Percentiles rank a stretch among this genome's conserved stretches.
Conservation (phyloP, 1,139 yeast genomes). For the Lodderomyces theae region DNA sequence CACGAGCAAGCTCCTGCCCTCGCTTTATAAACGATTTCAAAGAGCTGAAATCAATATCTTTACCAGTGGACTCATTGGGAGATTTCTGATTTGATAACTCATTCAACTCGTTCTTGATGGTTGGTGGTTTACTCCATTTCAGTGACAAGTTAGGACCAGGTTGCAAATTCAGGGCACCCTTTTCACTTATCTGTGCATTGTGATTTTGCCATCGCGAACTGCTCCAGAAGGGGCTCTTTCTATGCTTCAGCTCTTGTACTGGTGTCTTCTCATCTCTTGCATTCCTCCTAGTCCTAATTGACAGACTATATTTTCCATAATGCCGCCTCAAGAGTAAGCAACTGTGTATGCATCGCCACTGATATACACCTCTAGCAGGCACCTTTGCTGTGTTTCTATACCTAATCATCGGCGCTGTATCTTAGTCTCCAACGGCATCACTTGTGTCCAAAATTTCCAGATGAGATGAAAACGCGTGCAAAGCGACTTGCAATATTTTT, state of each 20-base stretch:
- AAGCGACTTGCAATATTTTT: no score
- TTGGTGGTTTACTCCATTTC: neutral
- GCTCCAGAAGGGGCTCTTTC: no score
- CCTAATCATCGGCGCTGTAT: neutral
- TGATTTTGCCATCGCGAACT: neutral
- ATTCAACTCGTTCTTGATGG: no score
- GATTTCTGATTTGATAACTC: no score
- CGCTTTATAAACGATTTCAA: neutral
- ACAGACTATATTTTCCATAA: neutral
- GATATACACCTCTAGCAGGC: neutral
- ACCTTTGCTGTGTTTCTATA: neutral
- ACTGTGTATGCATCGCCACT: neutral
- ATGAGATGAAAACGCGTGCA: neutral
- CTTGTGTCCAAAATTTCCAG: no score
- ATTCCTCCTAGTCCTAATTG: neutral
- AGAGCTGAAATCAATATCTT: neutral
- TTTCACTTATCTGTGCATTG: no score
- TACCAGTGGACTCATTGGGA: neutral
- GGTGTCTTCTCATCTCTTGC: no score
- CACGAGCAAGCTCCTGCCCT: neutral
- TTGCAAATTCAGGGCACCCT: no score
- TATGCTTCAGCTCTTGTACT: no score
- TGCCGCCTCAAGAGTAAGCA: neutral
- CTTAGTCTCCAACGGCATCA: no score
- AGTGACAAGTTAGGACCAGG: no score